These are phyloP conservation scores for Chrysosporium keratinophilum DNA, from an alignment of 2,329 filamentous ascomycete species.

Conservation along the genomic window DNA sequence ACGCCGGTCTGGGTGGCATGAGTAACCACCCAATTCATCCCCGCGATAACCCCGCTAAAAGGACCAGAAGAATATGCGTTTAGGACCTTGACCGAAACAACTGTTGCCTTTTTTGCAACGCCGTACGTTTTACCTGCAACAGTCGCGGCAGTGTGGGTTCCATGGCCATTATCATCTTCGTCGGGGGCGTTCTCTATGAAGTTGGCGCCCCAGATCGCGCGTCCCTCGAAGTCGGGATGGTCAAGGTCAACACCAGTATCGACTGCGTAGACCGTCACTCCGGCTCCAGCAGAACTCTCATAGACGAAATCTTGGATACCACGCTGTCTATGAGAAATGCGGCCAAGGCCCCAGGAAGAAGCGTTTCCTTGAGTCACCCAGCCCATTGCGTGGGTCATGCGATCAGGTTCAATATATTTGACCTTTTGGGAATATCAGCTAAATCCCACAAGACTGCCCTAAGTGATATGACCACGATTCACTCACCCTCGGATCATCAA, in stretches of 20 bases:
- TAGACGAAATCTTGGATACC: slow-evolving; percentile 26
- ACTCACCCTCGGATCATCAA: slow-evolving; percentile 9
- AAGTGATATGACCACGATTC: slow-evolving; percentile 6
- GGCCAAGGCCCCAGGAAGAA: slow-evolving; percentile 28
- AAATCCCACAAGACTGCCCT: slow-evolving; percentile 7
- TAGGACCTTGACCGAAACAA: slow-evolving; percentile 41
- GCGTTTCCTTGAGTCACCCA: slow-evolving; percentile 17
- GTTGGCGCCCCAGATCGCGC: slow-evolving; percentile 29
- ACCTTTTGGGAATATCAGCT: slow-evolving; percentile 10
- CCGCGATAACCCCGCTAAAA: slow-evolving; percentile 40
- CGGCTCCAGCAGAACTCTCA: slow-evolving; percentile 27
- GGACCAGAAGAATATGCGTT: slow-evolving; percentile 34
- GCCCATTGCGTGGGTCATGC: slow-evolving; percentile 9
- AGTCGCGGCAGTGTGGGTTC: slow-evolving; percentile 33
- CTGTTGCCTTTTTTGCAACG: slow-evolving; percentile 30
- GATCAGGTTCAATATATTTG: slow-evolving; percentile 11
- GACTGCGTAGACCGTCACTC: slow-evolving; percentile 29
- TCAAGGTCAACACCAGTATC: slow-evolving; percentile 30
- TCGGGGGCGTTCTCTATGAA: slow-evolving; percentile 18
- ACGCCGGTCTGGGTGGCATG: slow-evolving; percentile 24
- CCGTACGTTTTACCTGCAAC: slow-evolving; percentile 28
- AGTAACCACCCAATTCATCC: slow-evolving; percentile 36
- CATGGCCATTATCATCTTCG: slow-evolving; percentile 26
- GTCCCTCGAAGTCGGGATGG: slow-evolving; percentile 30
- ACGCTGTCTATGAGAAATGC: slow-evolving; percentile 24